Evolutionary conservation across 1,284 basidiomycete genomes (phyloP), one percentile per base, ranked within the genome.

Genomic region (Cerioporus squamosus): DNA sequence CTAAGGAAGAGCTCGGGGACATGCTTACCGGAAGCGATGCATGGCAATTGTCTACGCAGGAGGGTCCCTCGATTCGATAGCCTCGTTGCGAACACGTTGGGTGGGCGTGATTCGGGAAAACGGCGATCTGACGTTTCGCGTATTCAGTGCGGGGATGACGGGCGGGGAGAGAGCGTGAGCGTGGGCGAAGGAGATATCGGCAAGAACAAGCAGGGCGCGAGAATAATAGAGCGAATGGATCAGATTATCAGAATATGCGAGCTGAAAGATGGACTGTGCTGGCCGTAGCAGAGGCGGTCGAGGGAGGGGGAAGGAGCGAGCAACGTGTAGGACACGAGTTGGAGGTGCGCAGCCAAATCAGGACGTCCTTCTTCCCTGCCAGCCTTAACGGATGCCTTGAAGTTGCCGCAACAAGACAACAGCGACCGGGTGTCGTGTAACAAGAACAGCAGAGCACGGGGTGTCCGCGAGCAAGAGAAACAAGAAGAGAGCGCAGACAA

Each of bases 251-350:
- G 64, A 61, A 58, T 44, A 50, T 53, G 48, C 46, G 57, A 60
- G 55, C 50, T 55, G 53, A 60, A 50, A 23, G 57, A 57, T 36
- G 49, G 55, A 52, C 51, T 14, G 48, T 18, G 39, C 38, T 42
- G 47, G 47, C 33, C 53, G 59, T 36, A 31, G 42, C 59, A 56
- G 60, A 57, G 39, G 52, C 44, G 12, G 44, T 22, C 57, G 53
- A 58, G 63, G 65, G 24, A 29, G 77, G 68, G 70, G 70, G 66
- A 77, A 77, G 73, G 71, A 79, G 75, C 71, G 77, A 77, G 76
- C 81, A 88, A 87, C 88, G 87, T 90, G 88, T 79, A 78, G 69
- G 80, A 84, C 87, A 89, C 86, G 88, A 87, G 86, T 82, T 71
- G 64, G 67, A 62, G 55, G 48, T 49, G 55, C 57, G 45, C 55